A percentile compares a stretch with the other conserved stretches of the same genome.
Conservation (phyloP, 2,329 filamentous ascomycete species). For the Thielaviopsis ethacetica region DNA sequence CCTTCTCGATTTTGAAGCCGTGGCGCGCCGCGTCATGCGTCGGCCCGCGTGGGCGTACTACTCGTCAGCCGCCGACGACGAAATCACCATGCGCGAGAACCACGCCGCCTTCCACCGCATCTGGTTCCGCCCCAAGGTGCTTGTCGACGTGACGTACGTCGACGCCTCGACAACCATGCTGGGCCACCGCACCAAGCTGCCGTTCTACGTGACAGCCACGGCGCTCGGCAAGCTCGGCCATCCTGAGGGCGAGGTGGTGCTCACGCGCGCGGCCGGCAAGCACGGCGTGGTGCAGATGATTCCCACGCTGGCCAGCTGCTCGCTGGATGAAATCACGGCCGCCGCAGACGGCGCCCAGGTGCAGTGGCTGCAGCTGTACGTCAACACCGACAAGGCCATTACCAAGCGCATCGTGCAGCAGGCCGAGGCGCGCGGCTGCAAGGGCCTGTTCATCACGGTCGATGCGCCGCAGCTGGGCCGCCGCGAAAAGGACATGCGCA, state of each 20-base stretch:
- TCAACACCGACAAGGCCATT: slow-evolving; percentile 88
- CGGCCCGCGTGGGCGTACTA: slow-evolving; percentile 97
- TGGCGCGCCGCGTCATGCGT: slow-evolving; percentile 84
- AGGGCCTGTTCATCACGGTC: slow-evolving; percentile 93
- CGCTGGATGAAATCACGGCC: slow-evolving; percentile 93
- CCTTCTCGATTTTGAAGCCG: slow-evolving; percentile 86
- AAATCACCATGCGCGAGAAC: slow-evolving; percentile 79
- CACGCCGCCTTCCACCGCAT: slow-evolving; percentile 93
- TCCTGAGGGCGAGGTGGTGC: slow-evolving; percentile 80
- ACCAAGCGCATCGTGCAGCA: slow-evolving; percentile 82
- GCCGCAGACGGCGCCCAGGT: slow-evolving; percentile 63
- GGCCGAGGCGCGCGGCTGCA: slow-evolving; percentile 82
- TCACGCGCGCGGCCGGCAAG: slow-evolving; percentile 68
- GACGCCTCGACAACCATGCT: slow-evolving; percentile 90
- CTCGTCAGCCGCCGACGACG: slow-evolving; percentile 58
- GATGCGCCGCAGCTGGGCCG: slow-evolving; percentile 91
- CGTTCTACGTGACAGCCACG: slow-evolving; percentile 93
- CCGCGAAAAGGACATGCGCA: slow-evolving; percentile 94
- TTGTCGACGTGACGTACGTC: slow-evolving; percentile 77
- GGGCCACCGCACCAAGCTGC: slow-evolving; percentile 64
- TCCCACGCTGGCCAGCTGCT: slow-evolving; percentile 87
- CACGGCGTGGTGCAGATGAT: slow-evolving; percentile 98
- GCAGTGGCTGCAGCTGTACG: slow-evolving; percentile 94
- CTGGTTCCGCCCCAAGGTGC: slow-evolving; percentile 80
- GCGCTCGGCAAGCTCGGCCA: slow-evolving; percentile 90